Conservation (phyloP, 768 basidiomycete species). For the Xerocomellus amylosporus region DNA sequence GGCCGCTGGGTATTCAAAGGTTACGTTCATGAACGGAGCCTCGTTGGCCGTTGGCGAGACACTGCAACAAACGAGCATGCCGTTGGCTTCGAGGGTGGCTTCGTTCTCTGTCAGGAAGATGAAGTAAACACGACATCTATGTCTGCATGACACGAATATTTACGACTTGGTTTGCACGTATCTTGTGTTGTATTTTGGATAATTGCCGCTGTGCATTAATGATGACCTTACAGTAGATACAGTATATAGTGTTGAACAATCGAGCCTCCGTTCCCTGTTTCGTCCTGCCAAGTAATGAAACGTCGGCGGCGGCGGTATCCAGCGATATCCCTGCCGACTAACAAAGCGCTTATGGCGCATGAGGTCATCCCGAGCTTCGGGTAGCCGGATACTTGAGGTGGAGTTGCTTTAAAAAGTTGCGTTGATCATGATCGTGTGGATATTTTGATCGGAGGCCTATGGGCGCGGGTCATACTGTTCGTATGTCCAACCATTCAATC, state of each 20-base stretch:
- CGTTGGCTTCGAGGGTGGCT: conserved; percentile 51
- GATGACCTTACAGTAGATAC: conserved; percentile 11
- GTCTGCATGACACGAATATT: conserved; percentile 19
- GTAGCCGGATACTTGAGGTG: not conserved
- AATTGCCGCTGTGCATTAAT: conserved; percentile 16
- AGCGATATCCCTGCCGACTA: conserved; percentile 1
- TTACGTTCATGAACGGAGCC: conserved; percentile 47
- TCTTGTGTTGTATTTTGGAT: conserved; percentile 12
- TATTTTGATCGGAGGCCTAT: not conserved
- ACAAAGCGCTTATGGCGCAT: conserved; percentile 1
- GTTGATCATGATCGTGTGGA: conserved; percentile 17
- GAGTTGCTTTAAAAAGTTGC: not conserved
- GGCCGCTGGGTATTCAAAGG: conserved; percentile 54
- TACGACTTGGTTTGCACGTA: conserved; percentile 11
- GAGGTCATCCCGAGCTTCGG: conserved; percentile 18
- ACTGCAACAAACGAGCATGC: conserved; percentile 38
- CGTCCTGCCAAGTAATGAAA: not conserved
- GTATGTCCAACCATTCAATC: not conserved
- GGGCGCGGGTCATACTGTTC: not conserved
- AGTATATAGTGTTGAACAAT: not conserved
- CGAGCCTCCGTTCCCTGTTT: not conserved
- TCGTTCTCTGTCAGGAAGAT: conserved; percentile 40
- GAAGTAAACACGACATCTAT: conserved; percentile 16
- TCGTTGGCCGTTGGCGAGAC: conserved; percentile 56
- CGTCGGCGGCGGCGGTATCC: not conserved